phyloP scores from a whole-genome alignment of 176 grass and related monocot genomes.

The Cenchrus fungigraminus region DNA sequence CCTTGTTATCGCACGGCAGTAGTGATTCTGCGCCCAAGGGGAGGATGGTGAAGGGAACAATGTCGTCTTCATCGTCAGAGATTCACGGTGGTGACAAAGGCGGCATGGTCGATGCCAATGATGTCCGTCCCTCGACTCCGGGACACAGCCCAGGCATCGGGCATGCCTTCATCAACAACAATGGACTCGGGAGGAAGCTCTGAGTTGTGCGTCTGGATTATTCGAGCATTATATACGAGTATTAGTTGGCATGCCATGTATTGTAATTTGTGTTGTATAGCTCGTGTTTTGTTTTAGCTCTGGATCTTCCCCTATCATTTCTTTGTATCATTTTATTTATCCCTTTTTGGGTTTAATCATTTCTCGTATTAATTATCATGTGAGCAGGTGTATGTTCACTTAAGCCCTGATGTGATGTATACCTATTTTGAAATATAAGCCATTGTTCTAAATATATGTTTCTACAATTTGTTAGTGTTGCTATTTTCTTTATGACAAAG shows the following conservation, averaged over 20 bases:
- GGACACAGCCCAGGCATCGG: conserved; percentile 44
- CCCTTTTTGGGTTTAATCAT: neutral
- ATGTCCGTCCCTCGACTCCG: neutral
- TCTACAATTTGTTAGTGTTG: neutral
- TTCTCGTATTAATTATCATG: neutral
- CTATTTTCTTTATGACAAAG: neutral
- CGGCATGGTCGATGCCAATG: neutral
- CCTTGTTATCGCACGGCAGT: conserved; percentile 28
- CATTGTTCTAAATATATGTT: neutral
- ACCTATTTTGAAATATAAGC: neutral
- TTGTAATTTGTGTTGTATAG: neutral
- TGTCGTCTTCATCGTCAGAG: conserved; percentile 8
- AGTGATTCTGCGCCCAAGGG: neutral
- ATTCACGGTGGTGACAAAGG: conserved; percentile 5
- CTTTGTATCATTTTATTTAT: neutral
- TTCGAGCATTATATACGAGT: too few relatives aligned
- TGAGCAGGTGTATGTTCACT: neutral
- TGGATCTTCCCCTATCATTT: neutral
- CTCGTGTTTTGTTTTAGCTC: neutral
- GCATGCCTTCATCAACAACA: conserved; percentile 40
- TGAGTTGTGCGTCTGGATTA: neutral
- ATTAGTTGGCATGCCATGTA: neutral
- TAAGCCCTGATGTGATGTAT: neutral
- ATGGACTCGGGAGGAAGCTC: conserved; percentile 17
- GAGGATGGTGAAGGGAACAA: conserved; percentile 8